Conservation (phyloP, 805 yeast species). For the Suhomyces vadensis region DNA sequence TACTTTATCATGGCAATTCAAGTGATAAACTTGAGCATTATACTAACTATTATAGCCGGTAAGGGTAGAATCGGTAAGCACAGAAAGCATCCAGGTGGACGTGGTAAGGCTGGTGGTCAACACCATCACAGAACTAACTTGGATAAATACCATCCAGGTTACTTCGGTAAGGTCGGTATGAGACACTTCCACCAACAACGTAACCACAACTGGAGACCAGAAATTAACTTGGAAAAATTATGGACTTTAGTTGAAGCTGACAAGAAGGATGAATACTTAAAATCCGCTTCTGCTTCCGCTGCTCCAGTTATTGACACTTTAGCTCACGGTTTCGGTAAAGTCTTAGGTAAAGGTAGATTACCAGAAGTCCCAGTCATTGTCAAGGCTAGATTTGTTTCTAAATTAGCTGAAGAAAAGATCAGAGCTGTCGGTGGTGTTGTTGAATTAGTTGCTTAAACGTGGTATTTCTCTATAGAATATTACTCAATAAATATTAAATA, state of each 20-base stretch:
- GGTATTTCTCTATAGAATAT: constrained; percentile 7
- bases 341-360: constrained; percentile 97
- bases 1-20: too few relatives aligned
- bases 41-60: constrained; percentile 78
- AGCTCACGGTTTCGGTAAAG: constrained; percentile 99
- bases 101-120: constrained; percentile 99
- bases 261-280: constrained; percentile 90
- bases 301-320: constrained; percentile 99
- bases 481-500: constrained; percentile 8
- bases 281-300: constrained; percentile 78
- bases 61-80: constrained; percentile 99
- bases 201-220: constrained; percentile 97
- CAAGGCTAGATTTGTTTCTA: constrained; percentile 98
- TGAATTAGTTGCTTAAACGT: constrained; percentile 91
- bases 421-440: constrained; percentile 99
- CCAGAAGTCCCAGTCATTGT: constrained; percentile 98
- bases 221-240: constrained; percentile 95
- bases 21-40: not conserved
- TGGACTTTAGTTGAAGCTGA: constrained; percentile 96
- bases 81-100: constrained; percentile 99
- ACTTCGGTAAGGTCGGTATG: constrained; percentile 99
- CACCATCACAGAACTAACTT: constrained; percentile 99
- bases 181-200: constrained; percentile 97
- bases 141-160: constrained; percentile 99
- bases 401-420: constrained; percentile 99